These are phyloP conservation scores for Wallacemonas collosoma DNA, from an alignment of 208 protist genomes.

Conservation along the genomic window DNA sequence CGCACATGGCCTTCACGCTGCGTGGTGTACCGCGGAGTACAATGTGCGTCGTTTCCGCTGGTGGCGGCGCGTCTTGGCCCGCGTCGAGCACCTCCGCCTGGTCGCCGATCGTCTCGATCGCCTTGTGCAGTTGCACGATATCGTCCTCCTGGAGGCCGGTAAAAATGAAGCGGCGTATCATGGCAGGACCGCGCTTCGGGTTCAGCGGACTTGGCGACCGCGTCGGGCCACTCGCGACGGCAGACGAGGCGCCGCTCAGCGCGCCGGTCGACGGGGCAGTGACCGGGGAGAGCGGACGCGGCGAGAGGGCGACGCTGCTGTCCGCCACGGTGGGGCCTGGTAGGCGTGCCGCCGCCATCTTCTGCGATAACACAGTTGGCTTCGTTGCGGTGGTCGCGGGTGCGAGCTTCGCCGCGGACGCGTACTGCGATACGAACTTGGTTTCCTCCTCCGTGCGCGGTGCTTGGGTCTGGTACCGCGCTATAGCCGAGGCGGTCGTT, in stretches of 20 bases:
- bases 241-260: slow-evolving; percentile 56
- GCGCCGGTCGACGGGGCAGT: neutral
- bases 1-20: slow-evolving; percentile 84
- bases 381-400: slow-evolving; percentile 4
- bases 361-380: slow-evolving; percentile 9
- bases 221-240: slow-evolving; percentile 56
- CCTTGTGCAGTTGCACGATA: slow-evolving; percentile 33
- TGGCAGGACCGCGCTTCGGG: slow-evolving; percentile 61
- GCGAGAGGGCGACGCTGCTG: slow-evolving; percentile 23
- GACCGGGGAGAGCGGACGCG: slow-evolving; percentile 23
- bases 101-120: slow-evolving; percentile 52
- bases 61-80: slow-evolving; percentile 65
- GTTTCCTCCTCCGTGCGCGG: neutral
- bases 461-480: slow-evolving; percentile 15
- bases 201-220: slow-evolving; percentile 84
- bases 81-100: slow-evolving; percentile 48
- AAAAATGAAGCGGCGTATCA: slow-evolving; percentile 71
- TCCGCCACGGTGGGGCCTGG: slow-evolving; percentile 14
- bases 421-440: slow-evolving; percentile 22
- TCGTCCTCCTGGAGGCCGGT: slow-evolving; percentile 69
- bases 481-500: neutral
- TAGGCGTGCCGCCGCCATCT: neutral
- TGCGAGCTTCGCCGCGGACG: neutral
- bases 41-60: slow-evolving; percentile 67
- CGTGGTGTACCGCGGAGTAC: slow-evolving; percentile 76